Conservation (phyloP, 140 eudicot genomes). For the Erigeron philadelphicus region DNA sequence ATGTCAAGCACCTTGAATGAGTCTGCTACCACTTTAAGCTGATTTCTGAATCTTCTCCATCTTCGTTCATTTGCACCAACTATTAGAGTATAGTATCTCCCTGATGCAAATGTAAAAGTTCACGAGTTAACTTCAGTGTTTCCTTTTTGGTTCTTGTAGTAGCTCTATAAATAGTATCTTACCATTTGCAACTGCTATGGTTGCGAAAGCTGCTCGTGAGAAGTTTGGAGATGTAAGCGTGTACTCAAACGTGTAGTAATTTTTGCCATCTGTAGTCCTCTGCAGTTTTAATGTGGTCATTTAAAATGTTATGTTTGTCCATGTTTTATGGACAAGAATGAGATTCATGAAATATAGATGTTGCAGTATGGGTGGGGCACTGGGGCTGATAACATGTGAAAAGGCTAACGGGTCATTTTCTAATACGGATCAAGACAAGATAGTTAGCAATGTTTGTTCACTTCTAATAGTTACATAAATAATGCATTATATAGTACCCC, state of each 20-base stretch:
- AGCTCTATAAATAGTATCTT: constrained; percentile 10
- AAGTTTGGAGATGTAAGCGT: constrained; percentile 63
- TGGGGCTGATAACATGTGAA: not conserved
- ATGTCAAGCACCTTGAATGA: constrained; percentile 80
- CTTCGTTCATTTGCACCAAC: constrained; percentile 87
- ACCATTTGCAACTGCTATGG: constrained; percentile 88
- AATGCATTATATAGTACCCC: not conserved
- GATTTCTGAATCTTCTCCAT: constrained; percentile 68
- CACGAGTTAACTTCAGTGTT: not conserved
- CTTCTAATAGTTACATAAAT: not conserved
- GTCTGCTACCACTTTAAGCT: constrained; percentile 92
- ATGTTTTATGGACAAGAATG: not conserved
- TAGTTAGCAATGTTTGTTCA: no score
- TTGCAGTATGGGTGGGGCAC: not conserved
- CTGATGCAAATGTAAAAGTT: constrained; percentile 37
- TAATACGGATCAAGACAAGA: not conserved
- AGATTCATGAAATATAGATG: not conserved
- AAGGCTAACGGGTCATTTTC: not conserved
- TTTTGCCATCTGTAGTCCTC: constrained; percentile 70
- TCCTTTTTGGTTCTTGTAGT: not conserved
- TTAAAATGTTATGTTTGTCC: not conserved
- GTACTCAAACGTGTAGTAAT: constrained; percentile 80
- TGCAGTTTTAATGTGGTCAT: constrained; percentile 30
- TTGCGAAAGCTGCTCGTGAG: constrained; percentile 73
- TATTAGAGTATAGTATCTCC: constrained; percentile 78